Percentiles rank a stretch among this genome's conserved stretches.
phyloP scores from a whole-genome alignment of 768 basidiomycete species.

The Coprinopsis cinerea region DNA sequence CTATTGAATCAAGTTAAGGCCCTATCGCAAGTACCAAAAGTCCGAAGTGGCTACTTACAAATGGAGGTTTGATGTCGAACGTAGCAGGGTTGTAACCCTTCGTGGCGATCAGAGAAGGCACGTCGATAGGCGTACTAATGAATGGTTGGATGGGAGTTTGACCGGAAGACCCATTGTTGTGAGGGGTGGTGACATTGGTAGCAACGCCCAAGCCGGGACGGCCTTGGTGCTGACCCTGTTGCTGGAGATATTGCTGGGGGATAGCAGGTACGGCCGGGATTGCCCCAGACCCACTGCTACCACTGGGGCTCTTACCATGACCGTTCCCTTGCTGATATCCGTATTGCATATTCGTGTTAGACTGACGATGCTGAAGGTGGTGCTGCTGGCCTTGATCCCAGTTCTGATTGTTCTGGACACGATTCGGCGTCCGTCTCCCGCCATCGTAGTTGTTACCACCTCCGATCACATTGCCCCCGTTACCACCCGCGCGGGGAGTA shows the following conservation, averaged over 20 bases:
- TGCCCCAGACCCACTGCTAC: constrained; percentile 24
- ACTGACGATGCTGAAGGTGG: constrained; percentile 3
- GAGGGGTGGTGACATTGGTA: constrained; percentile 28
- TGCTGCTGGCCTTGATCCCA: constrained; percentile 17
- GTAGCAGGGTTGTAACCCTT: constrained; percentile 89
- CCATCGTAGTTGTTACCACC: constrained; percentile 49
- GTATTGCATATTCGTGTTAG: constrained; percentile 58
- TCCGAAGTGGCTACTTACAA: constrained; percentile 41
- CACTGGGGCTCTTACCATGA: constrained; percentile 28
- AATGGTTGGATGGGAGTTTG: constrained; percentile 41
- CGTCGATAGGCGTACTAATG: constrained; percentile 69
- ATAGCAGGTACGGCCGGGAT: constrained; percentile 69
- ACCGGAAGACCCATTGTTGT: constrained; percentile 22
- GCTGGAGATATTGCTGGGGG: constrained; percentile 67
- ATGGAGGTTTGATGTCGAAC: constrained; percentile 77
- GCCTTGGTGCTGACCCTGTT: constrained; percentile 37
- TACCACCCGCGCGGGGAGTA: constrained; percentile 18
- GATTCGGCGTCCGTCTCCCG: constrained; percentile 53
- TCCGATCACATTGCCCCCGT: constrained; percentile 30
- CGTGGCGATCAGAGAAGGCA: constrained; percentile 74
- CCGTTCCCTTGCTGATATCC: constrained; percentile 43
- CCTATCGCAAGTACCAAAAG: constrained; percentile 2
- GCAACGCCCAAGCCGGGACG: constrained; percentile 33
- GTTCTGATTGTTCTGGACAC: constrained; percentile 4
- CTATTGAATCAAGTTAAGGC: constrained; percentile 27